Base-by-base conservation (phyloP, 2,329 filamentous ascomycete genomes). In the Thelonectria olida region DNA sequence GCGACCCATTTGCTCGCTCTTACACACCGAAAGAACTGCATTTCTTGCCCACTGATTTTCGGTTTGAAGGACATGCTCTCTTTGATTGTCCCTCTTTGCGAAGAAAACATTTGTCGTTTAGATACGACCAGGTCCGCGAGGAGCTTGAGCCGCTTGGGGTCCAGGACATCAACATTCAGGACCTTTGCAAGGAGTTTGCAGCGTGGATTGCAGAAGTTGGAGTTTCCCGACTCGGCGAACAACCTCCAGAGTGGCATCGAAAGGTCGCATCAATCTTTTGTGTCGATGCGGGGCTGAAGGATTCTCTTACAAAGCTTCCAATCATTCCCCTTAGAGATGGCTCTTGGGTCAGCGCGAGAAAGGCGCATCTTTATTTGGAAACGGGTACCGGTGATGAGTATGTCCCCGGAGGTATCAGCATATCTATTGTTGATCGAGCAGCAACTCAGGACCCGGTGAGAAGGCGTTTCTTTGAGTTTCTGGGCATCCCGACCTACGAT, bases 241-340 rank as follows among this genome's bases (percentile, higher is more conserved):
- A 50, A 23, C 23, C 54, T 13, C 7, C 19, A 2, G 38, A 42
- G 45, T 58, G 54, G 54, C 54, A 58, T 36, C 23, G 7, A 17
- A 27, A 31, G 12, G 39, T 58, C 15, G 38, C 45, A 3, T 10
- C 6, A 3, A 3, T 47, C 15, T 58, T 58, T 20, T 25, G 4
- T n/a, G 47, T 12, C 4, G 2, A 45, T 3, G 19, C 7, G 22
- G 23, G n/a, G 1, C 36, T 58, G 4, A 49, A 20, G 36, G 17
- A 45, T 7, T 2, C 12, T 12, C 36, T 58, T 2, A 15, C 2
- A 8, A 22, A 9, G 2, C 38, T 58, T 44, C 54, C 54, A 20
- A 58, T 58, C 8, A 38, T 58, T 36, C 54, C 54, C 45, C 54
- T 58, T 8, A 34, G 45, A 27, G 54, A 58, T 20, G 54, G 54